A percentile compares a stretch with the other conserved stretches of the same genome.
Conservation (phyloP, 1,284 basidiomycete species). For the Irpex sp. region DNA sequence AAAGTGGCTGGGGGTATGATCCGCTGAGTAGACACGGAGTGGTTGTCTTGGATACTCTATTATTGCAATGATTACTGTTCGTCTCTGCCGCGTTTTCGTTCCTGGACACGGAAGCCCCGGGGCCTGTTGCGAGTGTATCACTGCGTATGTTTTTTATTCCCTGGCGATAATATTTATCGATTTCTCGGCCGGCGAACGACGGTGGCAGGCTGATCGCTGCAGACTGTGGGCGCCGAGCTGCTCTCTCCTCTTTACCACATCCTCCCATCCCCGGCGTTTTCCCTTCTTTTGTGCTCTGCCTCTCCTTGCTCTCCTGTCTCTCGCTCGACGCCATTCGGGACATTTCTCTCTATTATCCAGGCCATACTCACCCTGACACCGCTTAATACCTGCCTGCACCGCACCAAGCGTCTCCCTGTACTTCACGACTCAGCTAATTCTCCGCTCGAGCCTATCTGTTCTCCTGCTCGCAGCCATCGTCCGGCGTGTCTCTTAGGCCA, state of each 20-base stretch:
- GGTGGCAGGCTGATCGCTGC: background rate
- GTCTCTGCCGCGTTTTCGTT: background rate
- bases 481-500: background rate
- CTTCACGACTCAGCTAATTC: constrained; percentile 2
- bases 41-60: constrained; percentile 1
- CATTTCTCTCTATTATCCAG: background rate
- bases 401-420: background rate
- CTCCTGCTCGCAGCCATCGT: background rate
- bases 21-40: constrained; percentile 1
- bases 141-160: background rate
- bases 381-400: background rate
- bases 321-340: background rate
- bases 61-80: background rate
- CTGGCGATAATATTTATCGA: background rate
- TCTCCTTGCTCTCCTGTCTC: background rate
- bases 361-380: background rate
- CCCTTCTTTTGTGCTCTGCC: constrained; percentile 1
- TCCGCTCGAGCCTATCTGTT: background rate
- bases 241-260: background rate
- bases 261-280: background rate
- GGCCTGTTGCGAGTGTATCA: background rate
- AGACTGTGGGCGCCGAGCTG: background rate
- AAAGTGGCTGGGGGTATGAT: background rate
- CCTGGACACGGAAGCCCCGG: background rate
- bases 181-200: background rate